Conservation (phyloP, 2,329 filamentous ascomycete species). For the Epichloe hybrida region DNA sequence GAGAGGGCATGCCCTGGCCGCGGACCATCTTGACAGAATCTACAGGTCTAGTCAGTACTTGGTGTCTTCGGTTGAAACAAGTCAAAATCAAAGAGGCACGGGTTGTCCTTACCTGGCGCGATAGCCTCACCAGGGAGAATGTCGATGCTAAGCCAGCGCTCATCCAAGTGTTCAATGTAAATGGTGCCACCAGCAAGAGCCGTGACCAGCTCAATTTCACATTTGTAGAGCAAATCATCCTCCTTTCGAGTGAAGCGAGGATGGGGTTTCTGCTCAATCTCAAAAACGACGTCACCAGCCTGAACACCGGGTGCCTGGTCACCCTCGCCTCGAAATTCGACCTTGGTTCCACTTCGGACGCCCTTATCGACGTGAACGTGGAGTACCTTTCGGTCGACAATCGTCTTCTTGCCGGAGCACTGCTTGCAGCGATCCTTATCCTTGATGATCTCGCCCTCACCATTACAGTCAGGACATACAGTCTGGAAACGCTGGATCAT, state of each 20-base stretch:
- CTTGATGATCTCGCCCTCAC: constrained; percentile 91
- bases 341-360: constrained; percentile 86
- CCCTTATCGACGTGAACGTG: constrained; percentile 96
- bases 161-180: constrained; percentile 91
- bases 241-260: constrained; percentile 88
- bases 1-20: constrained; percentile 95
- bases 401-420: constrained; percentile 94
- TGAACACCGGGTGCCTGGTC: constrained; percentile 89
- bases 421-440: constrained; percentile 97
- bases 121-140: constrained; percentile 93
- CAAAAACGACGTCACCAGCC: constrained; percentile 92
- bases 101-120: constrained; percentile 55
- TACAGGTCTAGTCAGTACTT: constrained; percentile 22
- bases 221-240: constrained; percentile 89
- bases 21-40: constrained; percentile 87
- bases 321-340: constrained; percentile 93
- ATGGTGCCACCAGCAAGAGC: constrained; percentile 85
- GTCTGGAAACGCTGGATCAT: constrained; percentile 99
- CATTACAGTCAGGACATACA: constrained; percentile 94
- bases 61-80: background rate
- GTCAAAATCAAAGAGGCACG: background rate
- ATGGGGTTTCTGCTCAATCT: constrained; percentile 99
- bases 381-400: constrained; percentile 93
- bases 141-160: constrained; percentile 88
- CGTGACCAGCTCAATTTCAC: constrained; percentile 90